Evolutionary conservation across 2,329 filamentous ascomycete species (phyloP).

Genomic region (Lachnellula subtilissima): DNA sequence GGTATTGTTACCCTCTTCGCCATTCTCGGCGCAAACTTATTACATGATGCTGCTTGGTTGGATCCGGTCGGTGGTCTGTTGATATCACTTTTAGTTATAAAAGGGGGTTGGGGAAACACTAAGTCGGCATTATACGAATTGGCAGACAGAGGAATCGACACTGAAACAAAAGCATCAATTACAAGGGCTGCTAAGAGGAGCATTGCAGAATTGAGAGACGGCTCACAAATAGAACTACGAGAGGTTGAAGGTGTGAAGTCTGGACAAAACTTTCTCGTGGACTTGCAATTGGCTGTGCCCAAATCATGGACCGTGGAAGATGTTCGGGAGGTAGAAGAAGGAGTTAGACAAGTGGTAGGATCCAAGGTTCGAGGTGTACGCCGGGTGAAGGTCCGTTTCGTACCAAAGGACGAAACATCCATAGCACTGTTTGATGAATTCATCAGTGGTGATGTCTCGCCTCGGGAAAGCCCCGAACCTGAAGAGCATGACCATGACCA

Average conservation of each 20-base stretch:
- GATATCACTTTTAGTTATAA: constrained; percentile 90
- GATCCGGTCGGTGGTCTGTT: constrained; percentile 90
- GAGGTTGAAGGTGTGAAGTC: constrained; percentile 89
- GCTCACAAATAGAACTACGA: constrained; percentile 62
- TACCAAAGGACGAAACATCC: constrained; percentile 57
- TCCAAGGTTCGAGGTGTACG: constrained; percentile 77
- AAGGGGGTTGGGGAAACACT: constrained; percentile 84
- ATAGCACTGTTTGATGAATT: constrained; percentile 73
- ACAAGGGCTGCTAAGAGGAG: constrained; percentile 59
- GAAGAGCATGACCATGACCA: constrained; percentile 50
- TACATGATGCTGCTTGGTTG: constrained; percentile 82
- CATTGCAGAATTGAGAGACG: constrained; percentile 48
- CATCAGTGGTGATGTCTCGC: constrained; percentile 59
- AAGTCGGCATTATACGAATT: constrained; percentile 77
- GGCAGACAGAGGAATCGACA: constrained; percentile 83
- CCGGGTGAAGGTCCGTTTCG: constrained; percentile 77
- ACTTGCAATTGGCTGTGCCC: constrained; percentile 80
- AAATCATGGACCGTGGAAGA: constrained; percentile 70
- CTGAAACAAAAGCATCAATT: constrained; percentile 72
- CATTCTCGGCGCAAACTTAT: constrained; percentile 82
- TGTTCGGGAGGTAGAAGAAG: constrained; percentile 65
- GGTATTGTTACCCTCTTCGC: constrained; percentile 88
- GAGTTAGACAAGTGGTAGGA: constrained; percentile 68
- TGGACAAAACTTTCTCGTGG: constrained; percentile 92
- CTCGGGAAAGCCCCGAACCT: constrained; percentile 54